Conservation (phyloP, 1,139 yeast genomes). For the Kodamaea ohmeri region DNA sequence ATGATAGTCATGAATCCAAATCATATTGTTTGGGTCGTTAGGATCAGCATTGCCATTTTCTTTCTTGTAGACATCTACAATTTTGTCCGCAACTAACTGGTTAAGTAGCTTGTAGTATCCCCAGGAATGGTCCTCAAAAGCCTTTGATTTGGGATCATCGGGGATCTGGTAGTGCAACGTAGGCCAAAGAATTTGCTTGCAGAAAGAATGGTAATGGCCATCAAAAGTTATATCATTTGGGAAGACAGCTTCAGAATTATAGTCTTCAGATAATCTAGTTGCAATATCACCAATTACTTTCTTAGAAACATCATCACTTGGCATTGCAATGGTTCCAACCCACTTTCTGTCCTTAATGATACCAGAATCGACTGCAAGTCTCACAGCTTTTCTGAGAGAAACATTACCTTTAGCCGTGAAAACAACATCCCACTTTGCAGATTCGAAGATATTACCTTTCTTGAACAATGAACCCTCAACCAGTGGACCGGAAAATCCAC, state of each 20-base stretch:
- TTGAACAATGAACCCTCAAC: conserved; percentile 40
- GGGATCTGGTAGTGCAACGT: conserved; percentile 96
- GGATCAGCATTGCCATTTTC: conserved; percentile 50
- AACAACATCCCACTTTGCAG: conserved; percentile 74
- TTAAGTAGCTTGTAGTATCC: conserved; percentile 74
- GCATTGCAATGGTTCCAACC: conserved; percentile 91
- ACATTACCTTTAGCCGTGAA: conserved; percentile 75
- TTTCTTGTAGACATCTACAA: conserved; percentile 56
- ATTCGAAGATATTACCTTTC: conserved; percentile 58
- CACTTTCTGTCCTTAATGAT: conserved; percentile 55
- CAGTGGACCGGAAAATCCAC: conserved; percentile 66
- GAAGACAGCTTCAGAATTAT: conserved; percentile 63
- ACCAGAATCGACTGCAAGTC: conserved; percentile 51
- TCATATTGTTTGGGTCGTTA: conserved; percentile 44
- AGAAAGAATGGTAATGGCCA: conserved; percentile 86
- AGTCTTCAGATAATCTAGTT: conserved; percentile 40
- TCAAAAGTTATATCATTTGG: conserved; percentile 77
- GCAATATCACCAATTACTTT: conserved; percentile 52
- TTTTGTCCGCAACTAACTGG: conserved; percentile 73
- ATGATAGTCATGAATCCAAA: conserved; percentile 96
- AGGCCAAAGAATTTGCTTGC: conserved; percentile 96
- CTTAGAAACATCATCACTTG: conserved; percentile 75
- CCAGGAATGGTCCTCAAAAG: conserved; percentile 96
- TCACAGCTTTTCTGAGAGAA: conserved; percentile 83
- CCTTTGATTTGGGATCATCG: conserved; percentile 89